phyloP scores from a whole-genome alignment of 164 flowering plant species.

The Liriodendron chinense region DNA sequence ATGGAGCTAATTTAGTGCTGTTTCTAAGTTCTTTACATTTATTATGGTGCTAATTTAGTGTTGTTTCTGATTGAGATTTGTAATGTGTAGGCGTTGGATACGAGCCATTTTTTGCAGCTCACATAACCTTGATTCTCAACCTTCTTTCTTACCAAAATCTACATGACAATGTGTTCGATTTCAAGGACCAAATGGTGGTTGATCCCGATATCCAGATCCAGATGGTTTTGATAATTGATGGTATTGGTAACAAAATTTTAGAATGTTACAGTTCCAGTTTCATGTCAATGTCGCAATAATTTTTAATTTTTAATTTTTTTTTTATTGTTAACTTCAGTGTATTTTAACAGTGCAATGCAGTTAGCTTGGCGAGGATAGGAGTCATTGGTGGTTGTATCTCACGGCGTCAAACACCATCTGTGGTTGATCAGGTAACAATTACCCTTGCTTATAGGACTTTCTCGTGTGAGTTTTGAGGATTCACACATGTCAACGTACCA shows the following conservation, averaged over 20 bases:
- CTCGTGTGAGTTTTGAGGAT: too few species aligned
- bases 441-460: too few species aligned
- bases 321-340: neutral
- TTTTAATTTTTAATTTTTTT: neutral
- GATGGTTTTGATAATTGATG: neutral
- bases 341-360: neutral
- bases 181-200: neutral
- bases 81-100: constrained; percentile 3
- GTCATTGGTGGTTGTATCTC: neutral
- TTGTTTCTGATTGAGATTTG: neutral
- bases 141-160: neutral
- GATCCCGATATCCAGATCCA: neutral
- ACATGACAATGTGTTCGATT: neutral
- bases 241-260: neutral
- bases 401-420: neutral
- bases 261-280: neutral
- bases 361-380: neutral
- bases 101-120: neutral
- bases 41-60: neutral
- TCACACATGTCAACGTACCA: too few species aligned
- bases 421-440: too few species aligned
- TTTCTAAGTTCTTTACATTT: neutral
- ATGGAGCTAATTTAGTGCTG: neutral
- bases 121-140: neutral
- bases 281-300: neutral